These are phyloP conservation scores for Protostelium mycophagum DNA, from an alignment of 78 protist species.

Conservation along the genomic window DNA sequence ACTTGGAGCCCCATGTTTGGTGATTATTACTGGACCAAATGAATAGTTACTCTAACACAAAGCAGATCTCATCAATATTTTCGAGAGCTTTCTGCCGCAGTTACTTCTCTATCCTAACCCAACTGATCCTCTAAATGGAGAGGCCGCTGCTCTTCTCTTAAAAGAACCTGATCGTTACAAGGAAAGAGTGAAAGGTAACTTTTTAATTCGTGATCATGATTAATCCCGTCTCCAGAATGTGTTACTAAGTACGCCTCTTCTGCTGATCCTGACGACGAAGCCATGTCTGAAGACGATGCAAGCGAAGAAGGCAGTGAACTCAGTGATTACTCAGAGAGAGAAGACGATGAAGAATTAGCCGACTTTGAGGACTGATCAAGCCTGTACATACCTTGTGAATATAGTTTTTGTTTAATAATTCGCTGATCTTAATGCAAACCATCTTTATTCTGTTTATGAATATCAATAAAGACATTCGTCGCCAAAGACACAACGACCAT, in stretches of 20 bases:
- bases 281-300: constrained; percentile 31
- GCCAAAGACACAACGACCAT: no score
- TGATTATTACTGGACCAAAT: not conserved
- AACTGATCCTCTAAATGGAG: constrained; percentile 95
- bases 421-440: no score
- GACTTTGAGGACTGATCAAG: constrained; percentile 17
- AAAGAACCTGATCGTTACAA: constrained; percentile 59
- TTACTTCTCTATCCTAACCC: constrained; percentile 96
- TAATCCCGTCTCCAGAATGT: constrained; percentile 11
- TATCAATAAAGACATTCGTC: no score
- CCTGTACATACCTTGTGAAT: no score
- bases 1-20: constrained; percentile 98
- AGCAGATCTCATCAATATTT: constrained; percentile 76
- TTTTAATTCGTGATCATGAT: not conserved
- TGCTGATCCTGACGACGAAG: not conserved
- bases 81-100: constrained; percentile 94
- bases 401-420: no score
- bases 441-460: no score
- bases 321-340: constrained; percentile 32
- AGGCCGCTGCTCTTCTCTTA: constrained; percentile 90
- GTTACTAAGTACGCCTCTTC: constrained; percentile 56
- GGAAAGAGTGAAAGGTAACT: constrained; percentile 43
- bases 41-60: not conserved
- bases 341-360: constrained; percentile 23
- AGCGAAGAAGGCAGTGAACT: constrained; percentile 57